Evolutionary conservation across 352 stramenopile genomes (phyloP).

Genomic region (Phytopythium ostracodes): DNA sequence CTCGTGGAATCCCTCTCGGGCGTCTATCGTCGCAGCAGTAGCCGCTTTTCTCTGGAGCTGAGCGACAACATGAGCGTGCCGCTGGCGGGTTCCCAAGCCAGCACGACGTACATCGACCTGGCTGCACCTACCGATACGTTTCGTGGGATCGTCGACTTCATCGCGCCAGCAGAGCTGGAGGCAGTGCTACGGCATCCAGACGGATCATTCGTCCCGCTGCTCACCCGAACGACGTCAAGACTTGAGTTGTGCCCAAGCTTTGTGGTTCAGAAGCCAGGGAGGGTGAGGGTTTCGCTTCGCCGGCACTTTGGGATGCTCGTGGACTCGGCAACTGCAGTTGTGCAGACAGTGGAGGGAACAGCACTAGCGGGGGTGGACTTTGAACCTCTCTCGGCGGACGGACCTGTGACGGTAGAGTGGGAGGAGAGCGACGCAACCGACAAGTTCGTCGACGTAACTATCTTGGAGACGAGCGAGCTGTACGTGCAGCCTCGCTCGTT

Average conservation of each 20-base stretch:
- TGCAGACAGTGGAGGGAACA: constrained; percentile 46
- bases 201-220: constrained; percentile 40
- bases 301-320: constrained; percentile 39
- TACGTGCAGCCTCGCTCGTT: constrained; percentile 38
- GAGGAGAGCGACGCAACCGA: constrained; percentile 19
- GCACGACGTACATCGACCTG: constrained; percentile 39
- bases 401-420: constrained; percentile 23
- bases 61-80: constrained; percentile 17
- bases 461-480: constrained; percentile 35
- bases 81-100: constrained; percentile 24
- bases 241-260: constrained; percentile 48
- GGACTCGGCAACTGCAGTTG: constrained; percentile 19
- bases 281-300: constrained; percentile 40
- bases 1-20: constrained; percentile 34
- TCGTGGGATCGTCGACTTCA: constrained; percentile 55
- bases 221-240: constrained; percentile 44
- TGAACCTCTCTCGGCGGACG: constrained; percentile 17
- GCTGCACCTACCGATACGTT: constrained; percentile 31
- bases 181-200: constrained; percentile 35
- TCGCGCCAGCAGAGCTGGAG: constrained; percentile 21
- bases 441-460: constrained; percentile 38
- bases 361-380: constrained; percentile 53
- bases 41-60: constrained; percentile 38
- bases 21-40: constrained; percentile 22
- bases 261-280: constrained; percentile 24